phyloP scores from a whole-genome alignment of 768 basidiomycete genomes.

The Sarcomyxa edulis region DNA sequence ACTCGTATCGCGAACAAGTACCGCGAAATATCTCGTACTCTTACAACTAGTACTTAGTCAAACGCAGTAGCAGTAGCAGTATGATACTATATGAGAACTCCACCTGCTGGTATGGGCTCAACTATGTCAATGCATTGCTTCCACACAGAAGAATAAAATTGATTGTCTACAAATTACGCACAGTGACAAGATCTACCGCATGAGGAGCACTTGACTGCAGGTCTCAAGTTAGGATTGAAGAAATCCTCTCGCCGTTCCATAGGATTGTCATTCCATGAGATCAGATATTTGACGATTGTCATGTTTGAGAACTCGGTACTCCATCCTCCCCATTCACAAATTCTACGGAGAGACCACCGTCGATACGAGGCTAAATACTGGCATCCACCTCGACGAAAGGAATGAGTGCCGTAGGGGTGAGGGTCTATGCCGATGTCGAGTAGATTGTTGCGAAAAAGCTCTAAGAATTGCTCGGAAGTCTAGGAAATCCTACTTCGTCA shows the following conservation, averaged over 20 bases:
- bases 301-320: slow-evolving; percentile 30
- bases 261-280: slow-evolving; percentile 35
- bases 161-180: too few species aligned
- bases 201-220: slow-evolving; percentile 16
- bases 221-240: slow-evolving; percentile 23
- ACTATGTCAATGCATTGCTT: too few species aligned
- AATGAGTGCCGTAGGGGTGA: slow-evolving; percentile 31
- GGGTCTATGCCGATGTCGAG: slow-evolving; percentile 32
- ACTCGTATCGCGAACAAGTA: slow-evolving; percentile 10
- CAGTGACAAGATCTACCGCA: slow-evolving; percentile 28
- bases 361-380: slow-evolving; percentile 28
- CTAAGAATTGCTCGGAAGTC: slow-evolving; percentile 30
- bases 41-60: too few species aligned
- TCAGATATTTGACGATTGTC: slow-evolving; percentile 37
- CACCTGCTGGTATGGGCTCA: too few species aligned
- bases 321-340: slow-evolving; percentile 48
- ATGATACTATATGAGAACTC: too few species aligned
- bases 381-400: slow-evolving; percentile 34
- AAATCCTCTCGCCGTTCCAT: slow-evolving; percentile 26
- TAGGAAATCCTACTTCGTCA: slow-evolving; percentile 11
- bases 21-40: too few species aligned
- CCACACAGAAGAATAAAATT: too few species aligned
- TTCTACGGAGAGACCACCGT: slow-evolving; percentile 27
- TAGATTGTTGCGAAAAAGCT: slow-evolving; percentile 33
- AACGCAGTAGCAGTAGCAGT: too few species aligned